These are phyloP conservation scores for Pythium oligandrum DNA, from an alignment of 352 stramenopile species.

Conservation along the genomic window DNA sequence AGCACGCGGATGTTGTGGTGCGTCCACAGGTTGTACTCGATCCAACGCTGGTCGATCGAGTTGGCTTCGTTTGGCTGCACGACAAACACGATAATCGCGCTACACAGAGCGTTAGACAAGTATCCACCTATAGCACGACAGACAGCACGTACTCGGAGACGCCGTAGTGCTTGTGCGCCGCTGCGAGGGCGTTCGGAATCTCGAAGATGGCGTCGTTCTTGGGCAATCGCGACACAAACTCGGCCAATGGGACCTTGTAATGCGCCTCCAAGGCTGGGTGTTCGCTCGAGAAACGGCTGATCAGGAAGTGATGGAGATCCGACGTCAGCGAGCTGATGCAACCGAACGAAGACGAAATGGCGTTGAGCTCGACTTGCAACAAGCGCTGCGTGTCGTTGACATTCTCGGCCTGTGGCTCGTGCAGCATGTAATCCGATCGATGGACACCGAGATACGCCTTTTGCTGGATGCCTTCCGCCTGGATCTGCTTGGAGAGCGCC, in stretches of 20 bases:
- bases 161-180: conserved; percentile 66
- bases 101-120: conserved; percentile 14
- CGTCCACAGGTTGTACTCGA: conserved; percentile 91
- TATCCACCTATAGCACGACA: not conserved
- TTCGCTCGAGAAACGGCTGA: conserved; percentile 41
- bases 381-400: conserved; percentile 53
- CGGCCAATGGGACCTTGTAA: conserved; percentile 34
- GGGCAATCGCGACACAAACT: conserved; percentile 47
- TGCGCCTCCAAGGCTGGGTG: conserved; percentile 46
- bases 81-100: conserved; percentile 87
- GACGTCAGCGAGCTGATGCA: conserved; percentile 92
- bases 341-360: conserved; percentile 97
- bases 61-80: conserved; percentile 89
- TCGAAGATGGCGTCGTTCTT: conserved; percentile 63
- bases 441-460: conserved; percentile 87
- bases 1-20: conserved; percentile 73
- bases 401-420: conserved; percentile 50
- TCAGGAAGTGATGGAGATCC: conserved; percentile 83
- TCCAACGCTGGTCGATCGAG: conserved; percentile 89
- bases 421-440: conserved; percentile 95
- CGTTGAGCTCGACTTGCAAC: conserved; percentile 97
- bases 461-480: conserved; percentile 66
- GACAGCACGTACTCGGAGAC: conserved; percentile 47
- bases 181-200: conserved; percentile 59
- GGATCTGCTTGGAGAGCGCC: conserved; percentile 66